These are phyloP conservation scores for Phoenix dactylifera DNA, from an alignment of 176 grass and related monocot species.

Conservation along the genomic window DNA sequence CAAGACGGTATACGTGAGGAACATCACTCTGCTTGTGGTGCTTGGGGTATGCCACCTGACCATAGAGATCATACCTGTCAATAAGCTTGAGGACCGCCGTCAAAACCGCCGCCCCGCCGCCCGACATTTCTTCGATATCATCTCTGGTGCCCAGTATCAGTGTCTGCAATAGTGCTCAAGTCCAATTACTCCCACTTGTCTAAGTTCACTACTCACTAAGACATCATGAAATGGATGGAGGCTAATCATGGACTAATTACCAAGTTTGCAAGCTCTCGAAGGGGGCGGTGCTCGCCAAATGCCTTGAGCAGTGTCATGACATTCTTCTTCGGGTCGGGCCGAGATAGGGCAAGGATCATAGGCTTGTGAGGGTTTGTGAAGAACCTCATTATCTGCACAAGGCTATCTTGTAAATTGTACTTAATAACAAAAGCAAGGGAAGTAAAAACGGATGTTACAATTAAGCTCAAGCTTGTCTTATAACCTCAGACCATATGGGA, in stretches of 20 bases:
- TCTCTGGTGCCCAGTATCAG: constrained; percentile 89
- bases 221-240: neutral
- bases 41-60: constrained; percentile 91
- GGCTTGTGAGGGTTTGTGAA: constrained; percentile 93
- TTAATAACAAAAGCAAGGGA: neutral
- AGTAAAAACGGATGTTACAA: neutral
- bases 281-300: constrained; percentile 65
- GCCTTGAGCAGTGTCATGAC: constrained; percentile 91
- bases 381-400: constrained; percentile 60
- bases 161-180: constrained; percentile 30
- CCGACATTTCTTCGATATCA: constrained; percentile 89
- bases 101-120: constrained; percentile 42
- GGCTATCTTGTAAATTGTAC: too few relatives aligned
- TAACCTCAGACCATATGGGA: constrained; percentile 86
- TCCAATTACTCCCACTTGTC: neutral
- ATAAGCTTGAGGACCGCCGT: constrained; percentile 78
- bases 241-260: constrained; percentile 12
- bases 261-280: constrained; percentile 81
- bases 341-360: constrained; percentile 86
- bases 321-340: constrained; percentile 97
- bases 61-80: constrained; percentile 83
- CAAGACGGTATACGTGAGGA: constrained; percentile 77
- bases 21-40: constrained; percentile 92
- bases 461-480: neutral
- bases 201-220: too few relatives aligned